A percentile compares a stretch with the other conserved stretches of the same genome.
Evolutionary conservation across 257 asterid species (phyloP).

Genomic region (Solanum pennellii): DNA sequence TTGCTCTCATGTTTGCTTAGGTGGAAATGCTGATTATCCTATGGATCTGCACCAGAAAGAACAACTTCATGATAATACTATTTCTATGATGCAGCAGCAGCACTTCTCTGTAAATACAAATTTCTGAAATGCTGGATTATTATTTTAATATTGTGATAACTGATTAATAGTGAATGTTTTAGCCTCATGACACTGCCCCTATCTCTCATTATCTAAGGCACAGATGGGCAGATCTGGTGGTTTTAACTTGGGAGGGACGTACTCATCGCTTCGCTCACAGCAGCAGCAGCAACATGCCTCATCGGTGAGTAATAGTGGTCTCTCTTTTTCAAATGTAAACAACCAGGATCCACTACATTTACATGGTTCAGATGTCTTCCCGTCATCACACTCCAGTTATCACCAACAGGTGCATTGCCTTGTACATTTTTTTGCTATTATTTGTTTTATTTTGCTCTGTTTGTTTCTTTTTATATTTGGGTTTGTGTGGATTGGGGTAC

Average conservation of each 20-base stretch:
- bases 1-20: constrained; percentile 24
- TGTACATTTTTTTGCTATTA: background rate
- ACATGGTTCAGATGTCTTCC: constrained; percentile 86
- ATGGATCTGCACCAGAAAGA: constrained; percentile 92
- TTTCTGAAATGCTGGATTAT: background rate
- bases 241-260: constrained; percentile 80
- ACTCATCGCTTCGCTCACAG: constrained; percentile 80
- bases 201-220: constrained; percentile 13
- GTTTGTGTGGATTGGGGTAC: background rate
- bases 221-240: constrained; percentile 98
- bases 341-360: constrained; percentile 47
- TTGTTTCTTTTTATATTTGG: background rate
- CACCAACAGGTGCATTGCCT: constrained; percentile 61
- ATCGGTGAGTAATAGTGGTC: constrained; percentile 48
- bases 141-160: background rate
- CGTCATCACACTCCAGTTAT: constrained; percentile 64
- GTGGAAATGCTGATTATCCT: constrained; percentile 73
- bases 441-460: background rate
- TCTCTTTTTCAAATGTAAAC: constrained; percentile 30
- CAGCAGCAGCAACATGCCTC: constrained; percentile 59
- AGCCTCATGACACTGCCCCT: background rate
- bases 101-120: constrained; percentile 60
- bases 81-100: constrained; percentile 91
- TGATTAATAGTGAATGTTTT: background rate
- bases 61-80: constrained; percentile 65